Evolutionary conservation across 257 asterid species (phyloP).

Genomic region (Solanum corneliomulleri): DNA sequence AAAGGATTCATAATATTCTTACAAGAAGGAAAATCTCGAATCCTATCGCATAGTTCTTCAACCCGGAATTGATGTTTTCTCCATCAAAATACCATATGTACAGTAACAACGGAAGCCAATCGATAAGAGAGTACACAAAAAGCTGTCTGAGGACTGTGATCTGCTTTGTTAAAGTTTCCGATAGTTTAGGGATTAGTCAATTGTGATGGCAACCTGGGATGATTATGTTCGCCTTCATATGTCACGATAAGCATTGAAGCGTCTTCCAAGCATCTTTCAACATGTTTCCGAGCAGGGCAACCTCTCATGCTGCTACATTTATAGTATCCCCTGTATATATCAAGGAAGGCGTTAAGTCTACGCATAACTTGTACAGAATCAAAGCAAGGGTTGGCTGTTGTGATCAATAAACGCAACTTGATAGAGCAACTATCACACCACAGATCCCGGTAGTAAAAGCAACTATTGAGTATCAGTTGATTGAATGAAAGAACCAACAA

Average conservation of each 20-base stretch:
- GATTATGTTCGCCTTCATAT: slow-evolving; percentile 90
- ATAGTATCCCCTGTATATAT: slow-evolving; percentile 70
- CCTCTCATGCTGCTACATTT: slow-evolving; percentile 98
- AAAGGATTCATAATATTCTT: background rate
- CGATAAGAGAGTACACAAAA: background rate
- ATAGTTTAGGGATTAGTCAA: slow-evolving; percentile 29
- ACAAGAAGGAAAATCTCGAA: background rate
- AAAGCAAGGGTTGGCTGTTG: background rate
- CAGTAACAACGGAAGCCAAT: slow-evolving; percentile 11
- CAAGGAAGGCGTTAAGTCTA: background rate
- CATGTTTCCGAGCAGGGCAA: slow-evolving; percentile 92
- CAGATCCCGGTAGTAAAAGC: background rate
- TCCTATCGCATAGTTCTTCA: background rate
- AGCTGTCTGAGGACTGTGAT: background rate
- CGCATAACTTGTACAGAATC: background rate
- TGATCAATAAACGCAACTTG: background rate
- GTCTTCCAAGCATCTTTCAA: slow-evolving; percentile 86
- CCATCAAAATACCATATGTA: background rate
- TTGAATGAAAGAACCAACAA: background rate
- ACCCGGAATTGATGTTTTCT: background rate
- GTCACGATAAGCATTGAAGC: slow-evolving; percentile 86
- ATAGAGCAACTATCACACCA: background rate
- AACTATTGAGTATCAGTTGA: background rate
- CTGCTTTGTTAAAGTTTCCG: background rate
- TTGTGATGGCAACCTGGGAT: slow-evolving; percentile 62